Evolutionary conservation across 2,329 filamentous ascomycete species (phyloP).

Genomic region (Colletotrichum godetiae): DNA sequence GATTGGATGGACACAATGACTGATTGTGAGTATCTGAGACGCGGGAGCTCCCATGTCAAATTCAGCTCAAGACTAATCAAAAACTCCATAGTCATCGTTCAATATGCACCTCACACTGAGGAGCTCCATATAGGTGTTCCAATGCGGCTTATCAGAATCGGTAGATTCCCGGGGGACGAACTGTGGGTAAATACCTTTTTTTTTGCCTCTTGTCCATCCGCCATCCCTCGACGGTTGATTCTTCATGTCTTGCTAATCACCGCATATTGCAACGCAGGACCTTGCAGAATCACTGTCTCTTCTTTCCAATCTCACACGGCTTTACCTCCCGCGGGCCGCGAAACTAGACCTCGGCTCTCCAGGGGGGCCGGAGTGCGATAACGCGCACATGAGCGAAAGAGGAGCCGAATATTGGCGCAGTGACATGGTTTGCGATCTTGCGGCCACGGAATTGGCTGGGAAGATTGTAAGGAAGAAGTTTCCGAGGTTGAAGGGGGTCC

Average conservation of each 20-base stretch:
- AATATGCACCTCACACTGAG: background rate
- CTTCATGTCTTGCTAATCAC: background rate
- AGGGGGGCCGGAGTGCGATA: background rate
- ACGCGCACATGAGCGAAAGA: background rate
- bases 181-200: background rate
- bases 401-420: background rate
- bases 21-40: background rate
- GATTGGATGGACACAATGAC: background rate
- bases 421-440: background rate
- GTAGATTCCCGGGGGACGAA: background rate
- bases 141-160: too few species aligned
- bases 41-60: accelerated
- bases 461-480: background rate
- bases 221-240: too few species aligned
- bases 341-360: background rate
- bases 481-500: background rate
- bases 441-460: background rate
- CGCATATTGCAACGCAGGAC: background rate
- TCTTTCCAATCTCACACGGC: background rate
- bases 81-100: background rate
- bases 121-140: background rate
- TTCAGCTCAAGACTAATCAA: accelerated
- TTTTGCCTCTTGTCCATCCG: background rate
- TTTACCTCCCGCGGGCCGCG: background rate
- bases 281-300: background rate